Percentiles rank a stretch among this genome's conserved stretches.
Conservation (phyloP, 2,329 filamentous ascomycete genomes). For the Neofusicoccum sp. region DNA sequence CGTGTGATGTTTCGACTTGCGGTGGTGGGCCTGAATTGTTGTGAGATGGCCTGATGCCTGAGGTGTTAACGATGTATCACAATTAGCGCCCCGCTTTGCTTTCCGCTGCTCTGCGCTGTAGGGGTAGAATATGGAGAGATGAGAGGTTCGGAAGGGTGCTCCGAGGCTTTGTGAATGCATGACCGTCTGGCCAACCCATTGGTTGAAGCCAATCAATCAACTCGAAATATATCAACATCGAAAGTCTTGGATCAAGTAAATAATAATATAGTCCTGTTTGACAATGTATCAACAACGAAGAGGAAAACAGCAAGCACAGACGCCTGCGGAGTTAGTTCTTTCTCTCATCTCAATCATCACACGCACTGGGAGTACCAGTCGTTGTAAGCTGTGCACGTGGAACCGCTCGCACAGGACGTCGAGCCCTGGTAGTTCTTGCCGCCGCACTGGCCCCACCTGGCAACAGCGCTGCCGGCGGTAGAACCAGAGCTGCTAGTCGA, state of each 20-base stretch:
- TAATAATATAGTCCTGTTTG: neutral
- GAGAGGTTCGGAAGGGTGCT: neutral
- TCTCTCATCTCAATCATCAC: neutral
- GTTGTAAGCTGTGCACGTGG: conserved; percentile 36
- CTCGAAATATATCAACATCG: neutral
- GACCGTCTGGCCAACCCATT: no score
- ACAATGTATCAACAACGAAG: conserved; percentile 11
- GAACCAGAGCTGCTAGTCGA: neutral
- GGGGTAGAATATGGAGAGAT: neutral
- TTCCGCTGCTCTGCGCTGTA: neutral
- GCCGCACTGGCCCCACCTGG: conserved; percentile 41
- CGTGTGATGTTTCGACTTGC: neutral
- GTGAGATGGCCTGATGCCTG: neutral
- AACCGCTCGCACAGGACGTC: conserved; percentile 35
- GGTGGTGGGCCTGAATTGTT: neutral
- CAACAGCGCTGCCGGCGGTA: conserved; percentile 13
- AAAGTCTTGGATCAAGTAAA: neutral
- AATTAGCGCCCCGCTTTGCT: neutral
- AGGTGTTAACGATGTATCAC: neutral
- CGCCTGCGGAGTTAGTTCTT: neutral
- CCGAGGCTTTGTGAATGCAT: no score
- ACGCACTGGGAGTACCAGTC: conserved; percentile 43
- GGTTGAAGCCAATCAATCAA: no score
- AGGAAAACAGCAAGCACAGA: neutral
- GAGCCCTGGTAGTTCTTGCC: conserved; percentile 38